Evolutionary conservation across 495 filamentous ascomycete species (phyloP).

Genomic region (Penicillium herquei): DNA sequence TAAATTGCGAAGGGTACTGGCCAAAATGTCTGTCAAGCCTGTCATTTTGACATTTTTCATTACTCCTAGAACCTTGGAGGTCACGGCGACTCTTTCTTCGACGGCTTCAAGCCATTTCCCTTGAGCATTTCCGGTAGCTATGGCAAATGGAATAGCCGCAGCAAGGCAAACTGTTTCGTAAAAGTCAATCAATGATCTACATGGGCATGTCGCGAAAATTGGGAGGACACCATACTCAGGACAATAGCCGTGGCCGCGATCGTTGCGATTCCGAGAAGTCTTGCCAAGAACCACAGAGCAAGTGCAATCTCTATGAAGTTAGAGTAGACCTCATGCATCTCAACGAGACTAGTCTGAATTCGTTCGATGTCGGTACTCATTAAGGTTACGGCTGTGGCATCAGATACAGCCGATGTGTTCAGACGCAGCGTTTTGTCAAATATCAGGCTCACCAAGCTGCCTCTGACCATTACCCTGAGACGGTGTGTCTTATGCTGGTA

Average conservation of each 20-base stretch:
- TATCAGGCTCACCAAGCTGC: constrained; percentile 50
- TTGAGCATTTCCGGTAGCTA: constrained; percentile 20
- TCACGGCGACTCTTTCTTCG: constrained; percentile 51
- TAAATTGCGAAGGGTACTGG: constrained; percentile 30
- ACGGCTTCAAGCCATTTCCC: constrained; percentile 51
- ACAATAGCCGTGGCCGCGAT: constrained; percentile 48
- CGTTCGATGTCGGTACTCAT: constrained; percentile 59
- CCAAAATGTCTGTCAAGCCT: constrained; percentile 45
- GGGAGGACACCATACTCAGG: constrained; percentile 33
- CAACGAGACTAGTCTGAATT: constrained; percentile 31
- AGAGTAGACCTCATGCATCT: constrained; percentile 51
- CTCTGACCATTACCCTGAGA: constrained; percentile 51
- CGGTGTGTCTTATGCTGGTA: constrained; percentile 53
- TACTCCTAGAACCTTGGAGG: constrained; percentile 46
- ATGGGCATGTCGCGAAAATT: not conserved
- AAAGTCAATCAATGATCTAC: not conserved
- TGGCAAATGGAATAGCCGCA: constrained; percentile 17
- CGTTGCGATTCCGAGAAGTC: constrained; percentile 44
- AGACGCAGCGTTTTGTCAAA: constrained; percentile 44
- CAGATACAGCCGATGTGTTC: constrained; percentile 35
- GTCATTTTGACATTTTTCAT: constrained; percentile 62
- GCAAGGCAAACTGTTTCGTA: constrained; percentile 20
- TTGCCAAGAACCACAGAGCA: constrained; percentile 51
- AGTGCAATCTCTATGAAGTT: constrained; percentile 51
- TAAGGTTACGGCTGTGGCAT: constrained; percentile 52